Conservation (phyloP, 2,329 filamentous ascomycete species). For the Neofusicoccum sp. region DNA sequence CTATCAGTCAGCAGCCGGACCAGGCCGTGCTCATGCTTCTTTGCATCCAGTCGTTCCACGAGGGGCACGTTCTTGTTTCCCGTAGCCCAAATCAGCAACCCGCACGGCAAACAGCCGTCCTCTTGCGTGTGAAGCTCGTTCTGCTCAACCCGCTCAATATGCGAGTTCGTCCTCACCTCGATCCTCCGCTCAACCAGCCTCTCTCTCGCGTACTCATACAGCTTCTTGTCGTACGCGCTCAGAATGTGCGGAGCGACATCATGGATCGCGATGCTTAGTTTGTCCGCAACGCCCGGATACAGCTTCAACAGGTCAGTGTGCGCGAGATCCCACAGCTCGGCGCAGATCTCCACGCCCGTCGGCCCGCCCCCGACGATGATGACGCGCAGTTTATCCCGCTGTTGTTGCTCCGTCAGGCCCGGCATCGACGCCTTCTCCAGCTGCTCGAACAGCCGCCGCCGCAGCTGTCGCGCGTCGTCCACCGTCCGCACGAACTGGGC, state of each 20-base stretch:
- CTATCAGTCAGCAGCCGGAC: constrained; percentile 37
- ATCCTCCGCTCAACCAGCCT: constrained; percentile 38
- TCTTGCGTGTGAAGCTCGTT: constrained; percentile 38
- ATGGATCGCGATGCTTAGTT: constrained; percentile 43
- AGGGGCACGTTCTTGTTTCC: constrained; percentile 37
- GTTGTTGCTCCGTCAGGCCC: constrained; percentile 26
- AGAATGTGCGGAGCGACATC: constrained; percentile 45
- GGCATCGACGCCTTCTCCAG: constrained; percentile 38
- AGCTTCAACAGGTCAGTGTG: constrained; percentile 38
- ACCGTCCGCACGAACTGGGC: constrained; percentile 40
- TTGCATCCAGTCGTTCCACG: constrained; percentile 34
- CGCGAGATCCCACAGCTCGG: constrained; percentile 45
- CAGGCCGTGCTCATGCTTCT: constrained; percentile 33
- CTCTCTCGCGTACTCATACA: constrained; percentile 43
- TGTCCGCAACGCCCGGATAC: constrained; percentile 42
- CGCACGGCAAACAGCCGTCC: constrained; percentile 35
- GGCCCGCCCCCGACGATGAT: constrained; percentile 44
- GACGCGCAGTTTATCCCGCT: constrained; percentile 37
- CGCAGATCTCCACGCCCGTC: constrained; percentile 44
- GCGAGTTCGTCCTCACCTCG: constrained; percentile 38
- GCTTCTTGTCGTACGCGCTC: constrained; percentile 40
- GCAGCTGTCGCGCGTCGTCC: constrained; percentile 35
- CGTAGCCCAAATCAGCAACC: constrained; percentile 42
- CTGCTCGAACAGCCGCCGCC: constrained; percentile 37
- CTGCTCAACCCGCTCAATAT: constrained; percentile 37